Evolutionary conservation across 345 rosid genomes (phyloP), one percentile per base, ranked within the genome.

Genomic region (Draba incana): DNA sequence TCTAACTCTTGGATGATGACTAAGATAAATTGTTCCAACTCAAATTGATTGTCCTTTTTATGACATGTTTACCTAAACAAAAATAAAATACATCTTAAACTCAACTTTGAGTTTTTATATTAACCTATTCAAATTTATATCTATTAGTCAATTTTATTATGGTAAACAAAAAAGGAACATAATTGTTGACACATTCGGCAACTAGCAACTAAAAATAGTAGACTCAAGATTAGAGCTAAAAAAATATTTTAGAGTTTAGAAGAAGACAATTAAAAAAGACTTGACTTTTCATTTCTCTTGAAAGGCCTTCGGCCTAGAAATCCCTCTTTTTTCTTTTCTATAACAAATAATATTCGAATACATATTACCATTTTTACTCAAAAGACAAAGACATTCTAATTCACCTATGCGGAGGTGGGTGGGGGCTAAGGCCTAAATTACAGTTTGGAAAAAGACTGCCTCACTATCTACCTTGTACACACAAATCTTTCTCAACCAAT

Each of bases 241-340:
- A 5, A 6, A 31, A 6, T 4, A 6, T 5, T 0, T 35, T 35
- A 35, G 8, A 42, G 11, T 15, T 14, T n/a, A 10, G 2, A 43
- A 13, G 1, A 67, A 54, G 13, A 66, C 23, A 25, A 46, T n/a
- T 16, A 20, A 42, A 44, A 6, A 25, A 24, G 3, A 45, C 11
- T 45, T 25, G 2, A 37, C 25, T 27, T 65, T 57, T 35, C 37
- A 41, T 47, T 41, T 49, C 37, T 41, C 33, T 31, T 33, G 50
- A 43, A 10, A 74, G 68, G 73, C 78, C 73, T 74, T 74, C 78
- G 73, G 78, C 78, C 78, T 45, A 59, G 3, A 65, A 57, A 57
- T 63, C 57, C 66, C 44, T 2, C 15, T 55, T 44, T 57, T 43
- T 5, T 35, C 10, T 35, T 35, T 35, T 35, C 12, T 58, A 59